Evolutionary conservation across 148 eudicot genomes (phyloP).

Genomic region (Linanthus parryae): DNA sequence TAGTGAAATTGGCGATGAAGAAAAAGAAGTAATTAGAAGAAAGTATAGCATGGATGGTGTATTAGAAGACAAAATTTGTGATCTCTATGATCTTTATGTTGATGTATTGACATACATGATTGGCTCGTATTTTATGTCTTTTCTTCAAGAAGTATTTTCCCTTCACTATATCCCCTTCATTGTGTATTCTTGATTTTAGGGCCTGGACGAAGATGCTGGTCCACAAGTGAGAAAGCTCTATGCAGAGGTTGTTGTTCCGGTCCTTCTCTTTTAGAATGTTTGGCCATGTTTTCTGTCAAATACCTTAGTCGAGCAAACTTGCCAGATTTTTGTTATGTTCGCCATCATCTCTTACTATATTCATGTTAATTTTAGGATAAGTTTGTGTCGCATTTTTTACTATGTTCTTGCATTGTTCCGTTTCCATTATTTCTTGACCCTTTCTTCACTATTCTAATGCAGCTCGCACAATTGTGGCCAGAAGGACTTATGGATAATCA

Average conservation of each 20-base stretch:
- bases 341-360: neutral
- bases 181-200: conserved; percentile 35
- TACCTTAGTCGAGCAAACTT: neutral
- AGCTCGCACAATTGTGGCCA: conserved; percentile 97
- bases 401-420: too few relatives aligned
- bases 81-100: conserved; percentile 84
- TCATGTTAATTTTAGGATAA: neutral
- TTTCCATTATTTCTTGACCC: neutral
- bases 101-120: conserved; percentile 40
- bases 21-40: conserved; percentile 43
- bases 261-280: neutral
- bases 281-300: too few relatives aligned
- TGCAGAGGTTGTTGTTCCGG: conserved; percentile 55
- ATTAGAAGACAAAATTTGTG: conserved; percentile 90
- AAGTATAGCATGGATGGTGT: conserved; percentile 63
- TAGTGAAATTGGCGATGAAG: conserved; percentile 51
- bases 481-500: conserved; percentile 87
- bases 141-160: neutral
- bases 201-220: conserved; percentile 88
- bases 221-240: conserved; percentile 89
- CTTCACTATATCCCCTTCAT: conserved; percentile 10
- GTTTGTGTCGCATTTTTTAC: too few relatives aligned
- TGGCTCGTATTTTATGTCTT: neutral
- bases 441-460: conserved; percentile 12
- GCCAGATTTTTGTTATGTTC: neutral